Conservation (phyloP, 495 filamentous ascomycete genomes). For the Penicillium dipodomyicola region DNA sequence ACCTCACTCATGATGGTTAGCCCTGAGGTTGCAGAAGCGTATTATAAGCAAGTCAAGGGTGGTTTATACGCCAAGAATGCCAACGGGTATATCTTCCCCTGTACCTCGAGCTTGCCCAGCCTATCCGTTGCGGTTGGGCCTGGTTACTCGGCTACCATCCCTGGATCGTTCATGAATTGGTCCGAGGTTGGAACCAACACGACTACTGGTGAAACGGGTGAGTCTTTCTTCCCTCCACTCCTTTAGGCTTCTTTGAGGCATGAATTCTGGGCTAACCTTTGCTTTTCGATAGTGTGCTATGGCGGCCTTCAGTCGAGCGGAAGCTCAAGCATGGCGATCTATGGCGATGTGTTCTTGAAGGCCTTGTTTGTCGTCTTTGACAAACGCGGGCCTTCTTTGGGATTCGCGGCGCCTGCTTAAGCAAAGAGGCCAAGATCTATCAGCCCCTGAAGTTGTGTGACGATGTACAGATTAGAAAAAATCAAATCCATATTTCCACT, state of each 20-base stretch:
- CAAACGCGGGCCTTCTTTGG: constrained; percentile 44
- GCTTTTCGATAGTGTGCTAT: constrained; percentile 55
- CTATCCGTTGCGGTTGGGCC: constrained; percentile 64
- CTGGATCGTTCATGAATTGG: constrained; percentile 68
- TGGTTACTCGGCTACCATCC: constrained; percentile 57
- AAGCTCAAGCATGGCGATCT: constrained; percentile 61
- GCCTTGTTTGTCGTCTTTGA: constrained; percentile 79
- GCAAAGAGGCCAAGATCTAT: not conserved
- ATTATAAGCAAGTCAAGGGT: constrained; percentile 61
- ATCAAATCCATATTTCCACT: not conserved
- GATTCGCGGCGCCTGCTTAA: constrained; percentile 31
- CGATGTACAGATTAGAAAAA: constrained; percentile 7
- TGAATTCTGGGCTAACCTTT: constrained; percentile 44
- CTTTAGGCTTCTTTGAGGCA: constrained; percentile 19
- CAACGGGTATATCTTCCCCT: constrained; percentile 67
- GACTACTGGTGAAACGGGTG: constrained; percentile 39
- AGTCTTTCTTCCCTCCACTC: constrained; percentile 16
- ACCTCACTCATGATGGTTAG: constrained; percentile 71
- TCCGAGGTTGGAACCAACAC: constrained; percentile 50
- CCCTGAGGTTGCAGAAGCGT: constrained; percentile 55
- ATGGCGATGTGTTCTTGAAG: constrained; percentile 79
- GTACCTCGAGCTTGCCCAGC: constrained; percentile 59
- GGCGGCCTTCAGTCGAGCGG: constrained; percentile 67
- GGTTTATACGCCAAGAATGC: constrained; percentile 46
- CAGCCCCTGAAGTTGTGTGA: not conserved